Evolutionary conservation across 306 rosid genomes (phyloP), one percentile per base, ranked within the genome.

Genomic region (Luffa acutangula): DNA sequence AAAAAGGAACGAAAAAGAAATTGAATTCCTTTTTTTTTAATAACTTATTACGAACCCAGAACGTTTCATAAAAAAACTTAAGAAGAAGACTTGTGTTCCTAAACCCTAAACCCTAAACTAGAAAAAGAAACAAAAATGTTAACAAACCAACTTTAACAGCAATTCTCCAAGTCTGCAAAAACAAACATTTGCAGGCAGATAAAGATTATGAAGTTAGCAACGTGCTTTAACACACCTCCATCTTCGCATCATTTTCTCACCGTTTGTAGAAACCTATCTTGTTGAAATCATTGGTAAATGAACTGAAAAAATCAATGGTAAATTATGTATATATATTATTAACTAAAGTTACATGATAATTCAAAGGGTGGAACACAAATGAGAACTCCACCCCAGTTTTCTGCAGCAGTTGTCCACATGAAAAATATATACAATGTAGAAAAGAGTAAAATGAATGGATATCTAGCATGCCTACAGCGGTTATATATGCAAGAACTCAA

Each of bases 401-500:
- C 74, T 10, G 9, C 13, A 37, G 74, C 20, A 39, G 1, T 18
- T 7, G 36, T 33, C 49, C 25, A 66, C 41, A 8, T 41, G 74
- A 41, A 34, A 34, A 64, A 66, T 71, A 71, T 71, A 2, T 71
- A 45, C 57, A 21, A 71, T 71, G 39, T 20, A 45, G 34, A 45
- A 36, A 4, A 18, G 33, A 3, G 75, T 67, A 39, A 71, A 41
- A 43, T 62, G 37, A 45, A 71, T 18, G 57, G 20, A 48, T 21
- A 72, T 48, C 42, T 13, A 72, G 42, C 42, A 12, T 48, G 42
- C 42, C 56, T 72, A 46, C 54, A 37, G 45, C n/a, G 10, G 54
- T 43, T 52, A 25, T 14, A 31, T 72, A 2, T 72, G 59, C 79
- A 77, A 25, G 31, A 64, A 70, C 80, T 87, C 88, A 91, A 71